Evolutionary conservation across 805 yeast genomes (phyloP).

Genomic region (Candida khao-thaluensis): DNA sequence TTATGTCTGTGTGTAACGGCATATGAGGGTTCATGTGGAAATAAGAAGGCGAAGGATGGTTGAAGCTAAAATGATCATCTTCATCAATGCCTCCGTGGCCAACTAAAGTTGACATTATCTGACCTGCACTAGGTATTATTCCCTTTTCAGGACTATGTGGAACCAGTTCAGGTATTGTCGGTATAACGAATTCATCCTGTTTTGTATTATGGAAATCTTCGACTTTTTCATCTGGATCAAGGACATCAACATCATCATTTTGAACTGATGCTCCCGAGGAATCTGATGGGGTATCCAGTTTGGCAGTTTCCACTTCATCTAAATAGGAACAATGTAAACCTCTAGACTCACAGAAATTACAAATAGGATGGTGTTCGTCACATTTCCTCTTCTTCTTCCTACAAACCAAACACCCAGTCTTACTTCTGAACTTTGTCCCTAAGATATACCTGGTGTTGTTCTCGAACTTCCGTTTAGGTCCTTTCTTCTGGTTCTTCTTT

Average conservation of each 20-base stretch:
- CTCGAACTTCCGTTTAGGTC: constrained; percentile 8
- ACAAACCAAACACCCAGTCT: constrained; percentile 20
- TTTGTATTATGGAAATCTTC: background rate
- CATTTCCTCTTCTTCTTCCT: constrained; percentile 21
- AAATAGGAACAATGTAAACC: constrained; percentile 17
- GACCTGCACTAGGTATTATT: constrained; percentile 1
- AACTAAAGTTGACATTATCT: background rate
- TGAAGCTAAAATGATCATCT: background rate
- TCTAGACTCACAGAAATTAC: constrained; percentile 19
- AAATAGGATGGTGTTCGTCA: constrained; percentile 23
- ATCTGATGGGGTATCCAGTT: no score
- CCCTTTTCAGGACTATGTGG: no score
- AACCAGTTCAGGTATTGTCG: background rate
- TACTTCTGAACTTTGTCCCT: constrained; percentile 15
- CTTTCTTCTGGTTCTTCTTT: constrained; percentile 7
- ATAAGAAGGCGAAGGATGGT: background rate
- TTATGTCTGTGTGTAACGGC: background rate
- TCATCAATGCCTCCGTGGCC: background rate
- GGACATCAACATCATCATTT: background rate
- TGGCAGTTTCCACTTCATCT: constrained; percentile 2
- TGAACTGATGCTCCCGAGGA: no score
- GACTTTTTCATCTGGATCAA: no score
- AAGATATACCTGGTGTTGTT: constrained; percentile 6
- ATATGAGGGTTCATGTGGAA: background rate
- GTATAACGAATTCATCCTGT: background rate